Conservation (phyloP, 345 rosid species). For the Lepidium africanum region DNA sequence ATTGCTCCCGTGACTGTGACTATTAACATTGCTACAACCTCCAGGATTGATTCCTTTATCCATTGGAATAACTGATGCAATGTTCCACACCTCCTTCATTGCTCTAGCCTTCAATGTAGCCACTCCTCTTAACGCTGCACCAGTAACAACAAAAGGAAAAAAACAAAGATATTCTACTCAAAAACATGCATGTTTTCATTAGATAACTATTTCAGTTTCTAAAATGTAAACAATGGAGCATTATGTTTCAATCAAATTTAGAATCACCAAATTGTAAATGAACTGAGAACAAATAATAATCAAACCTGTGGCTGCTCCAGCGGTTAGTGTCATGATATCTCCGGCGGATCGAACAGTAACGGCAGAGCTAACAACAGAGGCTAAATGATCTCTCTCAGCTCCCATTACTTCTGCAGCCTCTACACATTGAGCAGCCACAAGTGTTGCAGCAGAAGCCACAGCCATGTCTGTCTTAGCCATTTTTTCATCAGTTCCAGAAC, state of each 20-base stretch:
- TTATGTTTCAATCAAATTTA: too few relatives aligned
- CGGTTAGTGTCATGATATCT: conserved; percentile 83
- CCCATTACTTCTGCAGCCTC: conserved; percentile 91
- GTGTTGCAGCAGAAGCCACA: conserved; percentile 78
- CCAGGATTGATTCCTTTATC: conserved; percentile 51
- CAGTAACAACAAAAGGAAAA: neutral
- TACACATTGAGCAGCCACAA: conserved; percentile 85
- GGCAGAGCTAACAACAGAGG: conserved; percentile 73
- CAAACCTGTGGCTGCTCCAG: conserved; percentile 84
- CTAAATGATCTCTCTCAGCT: conserved; percentile 75
- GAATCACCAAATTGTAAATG: neutral
- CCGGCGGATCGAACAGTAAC: conserved; percentile 78
- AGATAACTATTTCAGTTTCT: neutral
- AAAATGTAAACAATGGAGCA: too few relatives aligned
- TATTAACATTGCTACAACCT: conserved; percentile 20
- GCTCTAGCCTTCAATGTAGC: conserved; percentile 80
- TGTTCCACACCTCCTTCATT: conserved; percentile 88
- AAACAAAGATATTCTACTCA: neutral
- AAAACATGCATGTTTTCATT: neutral
- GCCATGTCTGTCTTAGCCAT: conserved; percentile 76
- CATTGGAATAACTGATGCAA: conserved; percentile 88
- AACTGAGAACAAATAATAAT: neutral
- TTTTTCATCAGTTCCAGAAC: conserved; percentile 64
- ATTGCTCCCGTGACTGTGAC: conserved; percentile 44
- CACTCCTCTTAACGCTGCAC: conserved; percentile 76